phyloP scores from a whole-genome alignment of 2,329 filamentous ascomycete genomes.

The Fusarium stilboides region DNA sequence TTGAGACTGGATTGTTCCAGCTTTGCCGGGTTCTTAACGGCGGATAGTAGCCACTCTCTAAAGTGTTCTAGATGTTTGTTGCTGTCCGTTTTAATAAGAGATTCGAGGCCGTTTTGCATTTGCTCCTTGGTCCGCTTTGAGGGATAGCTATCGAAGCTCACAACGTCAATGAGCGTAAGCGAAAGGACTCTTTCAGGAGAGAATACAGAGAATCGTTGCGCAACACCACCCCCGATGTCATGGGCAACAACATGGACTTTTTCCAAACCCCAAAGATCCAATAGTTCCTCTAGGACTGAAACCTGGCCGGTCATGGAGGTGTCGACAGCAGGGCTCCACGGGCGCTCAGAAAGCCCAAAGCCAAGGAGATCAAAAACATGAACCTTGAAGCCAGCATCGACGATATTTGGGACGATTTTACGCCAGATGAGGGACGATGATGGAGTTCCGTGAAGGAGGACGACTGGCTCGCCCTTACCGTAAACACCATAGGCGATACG shows the following conservation, averaged over 20 bases:
- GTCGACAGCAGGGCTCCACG: constrained; percentile 49
- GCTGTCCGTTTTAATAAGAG: constrained; percentile 44
- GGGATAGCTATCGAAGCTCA: constrained; percentile 55
- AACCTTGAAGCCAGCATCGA: constrained; percentile 44
- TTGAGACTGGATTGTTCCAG: constrained; percentile 45
- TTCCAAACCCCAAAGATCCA: constrained; percentile 49
- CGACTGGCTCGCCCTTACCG: constrained; percentile 47
- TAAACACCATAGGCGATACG: constrained; percentile 51
- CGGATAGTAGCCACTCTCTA: constrained; percentile 47
- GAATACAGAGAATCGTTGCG: constrained; percentile 50
- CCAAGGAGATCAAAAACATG: constrained; percentile 54
- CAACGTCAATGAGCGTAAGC: constrained; percentile 52
- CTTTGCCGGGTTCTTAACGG: constrained; percentile 38
- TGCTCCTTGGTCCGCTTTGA: constrained; percentile 52
- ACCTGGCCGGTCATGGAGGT: constrained; percentile 55
- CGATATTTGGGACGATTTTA: constrained; percentile 48
- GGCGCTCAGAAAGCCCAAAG: constrained; percentile 53
- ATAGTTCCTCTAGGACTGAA: constrained; percentile 48
- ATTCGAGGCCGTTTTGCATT: constrained; percentile 51
- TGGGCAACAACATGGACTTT: constrained; percentile 50
- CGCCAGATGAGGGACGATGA: constrained; percentile 56
- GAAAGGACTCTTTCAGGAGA: constrained; percentile 43
- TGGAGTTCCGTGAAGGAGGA: constrained; percentile 54
- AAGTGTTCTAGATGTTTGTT: constrained; percentile 49
- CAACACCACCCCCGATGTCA: constrained; percentile 53